Percentiles rank a stretch among this genome's conserved stretches.
These are phyloP conservation scores for Colletotrichum nymphaeae DNA, from an alignment of 2,329 filamentous ascomycete genomes.

Conservation along the genomic window DNA sequence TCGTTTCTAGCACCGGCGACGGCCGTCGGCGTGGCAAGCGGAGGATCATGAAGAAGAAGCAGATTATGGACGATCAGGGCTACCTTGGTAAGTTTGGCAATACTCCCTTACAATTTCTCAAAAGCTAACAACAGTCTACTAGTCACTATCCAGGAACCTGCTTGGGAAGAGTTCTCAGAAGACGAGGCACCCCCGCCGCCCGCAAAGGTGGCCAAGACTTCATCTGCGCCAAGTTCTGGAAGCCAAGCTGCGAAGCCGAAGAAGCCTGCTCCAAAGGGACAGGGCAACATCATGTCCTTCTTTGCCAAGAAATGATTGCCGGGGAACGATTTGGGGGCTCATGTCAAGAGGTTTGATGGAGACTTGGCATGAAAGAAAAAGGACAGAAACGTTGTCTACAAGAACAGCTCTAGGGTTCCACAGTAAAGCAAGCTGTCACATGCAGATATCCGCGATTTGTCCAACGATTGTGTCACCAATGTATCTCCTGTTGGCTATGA, in stretches of 20 bases:
- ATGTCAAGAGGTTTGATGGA: not conserved
- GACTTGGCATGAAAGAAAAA: not conserved
- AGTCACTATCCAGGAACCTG: conserved; percentile 88
- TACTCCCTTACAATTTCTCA: not conserved
- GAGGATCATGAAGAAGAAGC: conserved; percentile 88
- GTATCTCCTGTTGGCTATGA: not conserved
- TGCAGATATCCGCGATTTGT: not conserved
- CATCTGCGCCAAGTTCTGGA: conserved; percentile 57
- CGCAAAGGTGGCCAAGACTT: conserved; percentile 59
- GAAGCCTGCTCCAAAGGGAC: conserved; percentile 69
- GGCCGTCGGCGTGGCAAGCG: conserved; percentile 81
- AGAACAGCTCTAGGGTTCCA: not conserved
- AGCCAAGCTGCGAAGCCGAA: conserved; percentile 60
- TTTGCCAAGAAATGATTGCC: conserved; percentile 79
- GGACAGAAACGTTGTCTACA: not conserved
- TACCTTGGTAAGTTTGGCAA: conserved; percentile 76
- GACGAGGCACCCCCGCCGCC: conserved; percentile 74
- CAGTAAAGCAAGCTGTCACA: not conserved
- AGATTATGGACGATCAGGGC: conserved; percentile 86
- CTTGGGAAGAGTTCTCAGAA: conserved; percentile 94
- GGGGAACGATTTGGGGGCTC: too few species aligned
- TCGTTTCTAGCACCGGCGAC: conserved; percentile 62
- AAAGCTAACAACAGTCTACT: conserved; percentile 32
- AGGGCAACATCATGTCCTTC: conserved; percentile 92
- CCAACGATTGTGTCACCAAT: not conserved